Base-by-base conservation (phyloP, 2,329 filamentous ascomycete species). In the Phoma herbarum region DNA sequence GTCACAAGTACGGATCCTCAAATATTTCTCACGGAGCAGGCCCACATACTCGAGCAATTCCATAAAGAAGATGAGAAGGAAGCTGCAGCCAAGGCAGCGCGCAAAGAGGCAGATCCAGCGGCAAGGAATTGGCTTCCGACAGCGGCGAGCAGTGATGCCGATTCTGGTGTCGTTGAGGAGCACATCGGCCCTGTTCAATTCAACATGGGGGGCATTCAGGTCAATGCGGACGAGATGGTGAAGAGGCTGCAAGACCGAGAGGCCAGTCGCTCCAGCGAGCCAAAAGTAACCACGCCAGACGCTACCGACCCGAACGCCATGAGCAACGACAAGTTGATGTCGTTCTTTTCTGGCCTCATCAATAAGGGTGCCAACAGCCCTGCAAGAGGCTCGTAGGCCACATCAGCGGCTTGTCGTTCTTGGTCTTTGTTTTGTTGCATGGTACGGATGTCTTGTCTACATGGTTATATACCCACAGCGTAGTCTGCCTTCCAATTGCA, bases 151-250 rank as follows among this genome's bases (percentile, higher is more conserved):
- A 35, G 62, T 10, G 73, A 75, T 0, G 73, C 74, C 22, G 64
- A 61, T 9, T 75, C 74, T 39, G 74, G 75, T n/a, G 73, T 79
- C 11, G 76, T 79, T 4, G 77, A 79, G 53, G 75, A 78, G 59
- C 93, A 96, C 69, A 96, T 97, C 70, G 93, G 93, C 0, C 93
- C 93, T 0, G 93, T 97, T 64, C 93, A 97, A 73, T 97, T 98
- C 81, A 99, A 99, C 75, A 95, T 99, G 85, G 95, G 95, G 41
- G 95, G 95, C 52, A 97, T 99, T 63, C 93, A 97, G 74, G 91
- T 97, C 28, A 93, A 97, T 78, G 93, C 93, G 9, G 93, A 97
- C 72, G 93, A 97, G 71, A 95, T 96, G 90, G 80, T 97, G 57
- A 90, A 93, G 76, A 87, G 90, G 68, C 82, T 96, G 60, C 93